These are phyloP conservation scores for Macadamia tetraphylla DNA, from an alignment of 164 flowering plant species.

Conservation along the genomic window DNA sequence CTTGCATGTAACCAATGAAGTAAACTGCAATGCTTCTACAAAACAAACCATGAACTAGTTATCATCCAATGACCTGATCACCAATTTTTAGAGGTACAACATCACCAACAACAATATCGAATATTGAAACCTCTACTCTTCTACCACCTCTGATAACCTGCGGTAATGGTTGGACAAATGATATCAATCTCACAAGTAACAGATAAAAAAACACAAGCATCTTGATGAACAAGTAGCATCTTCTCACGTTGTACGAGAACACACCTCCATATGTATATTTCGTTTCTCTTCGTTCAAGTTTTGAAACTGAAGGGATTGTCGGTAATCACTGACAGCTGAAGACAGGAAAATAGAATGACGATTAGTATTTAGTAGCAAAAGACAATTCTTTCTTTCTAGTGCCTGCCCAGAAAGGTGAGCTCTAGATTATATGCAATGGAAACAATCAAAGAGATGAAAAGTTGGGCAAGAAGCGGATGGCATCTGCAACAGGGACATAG, in stretches of 20 bases:
- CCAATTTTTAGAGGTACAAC: constrained; percentile 92
- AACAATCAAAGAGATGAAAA: no score
- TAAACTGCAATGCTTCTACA: background rate
- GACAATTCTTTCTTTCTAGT: no score
- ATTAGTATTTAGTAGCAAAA: background rate
- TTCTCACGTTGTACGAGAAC: constrained; percentile 3
- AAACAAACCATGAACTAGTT: background rate
- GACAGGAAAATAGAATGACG: constrained; percentile 3
- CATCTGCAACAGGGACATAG: no score
- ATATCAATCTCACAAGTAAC: background rate
- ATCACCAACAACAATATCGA: constrained; percentile 96
- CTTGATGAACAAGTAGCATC: background rate
- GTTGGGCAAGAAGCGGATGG: no score
- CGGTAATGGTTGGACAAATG: background rate
- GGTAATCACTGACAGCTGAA: constrained; percentile 88
- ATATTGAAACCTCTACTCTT: constrained; percentile 76
- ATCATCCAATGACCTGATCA: constrained; percentile 54
- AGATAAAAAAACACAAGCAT: background rate
- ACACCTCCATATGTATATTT: constrained; percentile 82
- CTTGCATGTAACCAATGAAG: background rate
- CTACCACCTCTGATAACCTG: constrained; percentile 87
- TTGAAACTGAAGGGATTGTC: constrained; percentile 91
- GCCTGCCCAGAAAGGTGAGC: no score
- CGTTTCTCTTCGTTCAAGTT: constrained; percentile 87
- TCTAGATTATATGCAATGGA: no score